Evolutionary conservation across 2,329 filamentous ascomycete species (phyloP), one percentile per base, ranked within the genome.

Genomic region (Talaromyces sp.): DNA sequence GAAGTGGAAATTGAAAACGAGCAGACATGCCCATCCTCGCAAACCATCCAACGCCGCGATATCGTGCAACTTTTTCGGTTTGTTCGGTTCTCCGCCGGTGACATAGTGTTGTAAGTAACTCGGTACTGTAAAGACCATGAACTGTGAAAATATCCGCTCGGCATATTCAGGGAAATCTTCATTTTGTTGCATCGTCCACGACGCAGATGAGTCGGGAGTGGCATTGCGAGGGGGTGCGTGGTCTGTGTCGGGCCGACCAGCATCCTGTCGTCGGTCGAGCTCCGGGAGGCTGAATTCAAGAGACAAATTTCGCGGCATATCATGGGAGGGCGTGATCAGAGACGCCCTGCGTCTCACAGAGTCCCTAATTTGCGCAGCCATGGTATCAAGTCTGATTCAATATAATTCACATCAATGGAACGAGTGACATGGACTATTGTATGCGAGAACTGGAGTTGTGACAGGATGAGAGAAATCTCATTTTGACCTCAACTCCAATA

Each of bases 1-100:
- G 64, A 79, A 80, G 67, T 81, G 79, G 67, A 81, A 81, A 60
- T 81, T 81, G 71, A 81, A 81, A 62, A 81, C 79, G 36, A 81
- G 76, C 49, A 81, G 69, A 65, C 79, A 77, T 29, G 79, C 79
- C 74, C 79, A 79, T 60, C 79, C 79, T 65, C 79, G 74, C 65
- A 81, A 67, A 11, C 79, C 79, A 62, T 81, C 79, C 34, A 81
- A 71, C 34, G 77, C 77, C 17, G 76, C 77, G 63, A 79, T 78
- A 15, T 73, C 74, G 69, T 79, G 76, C 11, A 75, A 70, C 51
- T 75, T 76, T 8, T 71, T 61, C 5, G 72, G 69, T 29, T 73
- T 67, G 0, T 71, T 67, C 15, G 72, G 70, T 29, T 72, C 67
- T n/a, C 71, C 75, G 13, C 74, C 74, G 4, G 77, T 71, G 62